Conservation (phyloP, 2,329 filamentous ascomycete genomes). For the Zasmidium citrigriseum region DNA sequence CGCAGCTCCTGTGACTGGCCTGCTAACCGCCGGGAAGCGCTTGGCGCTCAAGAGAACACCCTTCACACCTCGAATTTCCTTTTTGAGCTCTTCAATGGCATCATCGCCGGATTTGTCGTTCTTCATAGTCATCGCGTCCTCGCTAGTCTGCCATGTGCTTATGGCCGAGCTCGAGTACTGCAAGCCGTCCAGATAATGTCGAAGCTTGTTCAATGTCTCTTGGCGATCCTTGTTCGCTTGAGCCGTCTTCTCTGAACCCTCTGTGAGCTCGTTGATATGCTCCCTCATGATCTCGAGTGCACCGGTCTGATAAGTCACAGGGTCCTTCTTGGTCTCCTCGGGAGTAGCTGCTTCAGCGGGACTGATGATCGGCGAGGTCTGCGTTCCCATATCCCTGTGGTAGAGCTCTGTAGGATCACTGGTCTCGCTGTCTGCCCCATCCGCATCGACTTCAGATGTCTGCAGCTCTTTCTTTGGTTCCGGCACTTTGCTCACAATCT, state of each 20-base stretch:
- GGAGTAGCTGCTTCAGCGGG: conserved; percentile 32
- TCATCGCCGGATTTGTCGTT: conserved; percentile 53
- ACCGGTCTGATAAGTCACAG: conserved; percentile 28
- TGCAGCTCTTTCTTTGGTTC: conserved; percentile 22
- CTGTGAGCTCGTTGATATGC: conserved; percentile 52
- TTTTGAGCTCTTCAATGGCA: conserved; percentile 71
- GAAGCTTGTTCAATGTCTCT: conserved; percentile 53
- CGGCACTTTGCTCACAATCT: conserved; percentile 33
- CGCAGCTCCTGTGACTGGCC: conserved; percentile 12
- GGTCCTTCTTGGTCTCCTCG: conserved; percentile 22
- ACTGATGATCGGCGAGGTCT: conserved; percentile 63
- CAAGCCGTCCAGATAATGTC: conserved; percentile 66
- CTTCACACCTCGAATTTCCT: conserved; percentile 77
- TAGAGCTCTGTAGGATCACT: conserved; percentile 76
- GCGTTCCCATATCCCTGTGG: conserved; percentile 77
- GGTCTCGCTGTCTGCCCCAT: conserved; percentile 51
- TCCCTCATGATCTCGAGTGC: conserved; percentile 52
- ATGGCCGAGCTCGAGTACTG: conserved; percentile 42
- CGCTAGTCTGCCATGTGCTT: conserved; percentile 31
- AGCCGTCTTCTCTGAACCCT: conserved; percentile 54
- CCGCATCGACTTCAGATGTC: conserved; percentile 41
- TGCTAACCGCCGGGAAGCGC: conserved; percentile 55
- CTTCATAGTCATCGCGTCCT: conserved; percentile 34
- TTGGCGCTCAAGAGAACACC: conserved; percentile 73
- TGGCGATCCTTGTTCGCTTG: conserved; percentile 56